Evolutionary conservation across 257 asterid species (phyloP).

Genomic region (Ilex aquifolium): DNA sequence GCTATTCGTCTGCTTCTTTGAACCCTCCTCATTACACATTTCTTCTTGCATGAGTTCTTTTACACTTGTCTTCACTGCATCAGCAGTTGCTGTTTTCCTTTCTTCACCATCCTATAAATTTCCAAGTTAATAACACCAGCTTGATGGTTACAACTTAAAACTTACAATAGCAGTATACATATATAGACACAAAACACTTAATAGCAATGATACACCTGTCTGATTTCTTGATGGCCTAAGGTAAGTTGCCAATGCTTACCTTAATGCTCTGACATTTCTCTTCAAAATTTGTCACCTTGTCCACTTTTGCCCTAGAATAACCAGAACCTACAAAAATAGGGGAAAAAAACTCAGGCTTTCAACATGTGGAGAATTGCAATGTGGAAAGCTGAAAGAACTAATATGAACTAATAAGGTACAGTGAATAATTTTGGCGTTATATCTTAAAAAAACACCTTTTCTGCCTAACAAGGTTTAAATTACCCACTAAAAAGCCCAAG

Average conservation of each 20-base stretch:
- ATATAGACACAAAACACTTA: too few relatives aligned
- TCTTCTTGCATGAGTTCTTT: conserved; percentile 94
- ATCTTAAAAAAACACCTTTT: too few relatives aligned
- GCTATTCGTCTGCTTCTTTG: conserved; percentile 22
- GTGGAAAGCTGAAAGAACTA: too few relatives aligned
- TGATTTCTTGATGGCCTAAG: too few relatives aligned
- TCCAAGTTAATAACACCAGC: conserved; percentile 51
- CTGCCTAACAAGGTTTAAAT: too few relatives aligned
- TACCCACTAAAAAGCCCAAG: too few relatives aligned
- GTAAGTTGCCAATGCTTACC: conserved; percentile 30
- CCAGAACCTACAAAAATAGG: conserved; percentile 29
- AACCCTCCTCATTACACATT: conserved; percentile 52
- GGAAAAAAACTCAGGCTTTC: too few relatives aligned
- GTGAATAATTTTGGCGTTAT: too few relatives aligned
- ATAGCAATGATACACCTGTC: too few relatives aligned
- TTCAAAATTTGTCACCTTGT: conserved; percentile 13
- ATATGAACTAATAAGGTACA: too few relatives aligned
- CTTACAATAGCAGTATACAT: too few relatives aligned
- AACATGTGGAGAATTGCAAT: too few relatives aligned
- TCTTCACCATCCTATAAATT: conserved; percentile 54
- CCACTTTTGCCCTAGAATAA: conserved; percentile 20
- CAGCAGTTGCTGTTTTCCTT: conserved; percentile 26
- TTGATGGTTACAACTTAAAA: neutral
- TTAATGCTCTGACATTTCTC: conserved; percentile 20
- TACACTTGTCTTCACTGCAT: conserved; percentile 52